Evolutionary conservation across 768 basidiomycete genomes (phyloP).

Genomic region (Tricholoma hemisulphureum): DNA sequence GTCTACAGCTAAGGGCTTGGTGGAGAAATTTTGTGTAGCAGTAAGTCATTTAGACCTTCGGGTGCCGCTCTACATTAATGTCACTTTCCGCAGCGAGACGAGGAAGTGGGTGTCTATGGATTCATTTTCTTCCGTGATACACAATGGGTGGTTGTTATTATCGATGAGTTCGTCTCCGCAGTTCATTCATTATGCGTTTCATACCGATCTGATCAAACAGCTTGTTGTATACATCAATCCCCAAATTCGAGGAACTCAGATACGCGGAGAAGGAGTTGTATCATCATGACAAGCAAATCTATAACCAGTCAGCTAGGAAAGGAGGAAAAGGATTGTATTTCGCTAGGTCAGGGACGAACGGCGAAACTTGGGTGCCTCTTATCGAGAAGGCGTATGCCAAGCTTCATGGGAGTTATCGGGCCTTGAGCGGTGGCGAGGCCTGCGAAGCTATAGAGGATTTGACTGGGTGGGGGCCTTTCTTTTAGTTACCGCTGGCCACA

Average conservation of each 20-base stretch:
- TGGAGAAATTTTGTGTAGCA: conserved; percentile 54
- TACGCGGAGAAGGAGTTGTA: conserved; percentile 41
- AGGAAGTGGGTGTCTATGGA: conserved; percentile 53
- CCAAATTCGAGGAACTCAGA: conserved; percentile 50
- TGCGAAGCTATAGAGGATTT: conserved; percentile 56
- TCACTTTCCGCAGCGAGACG: conserved; percentile 38
- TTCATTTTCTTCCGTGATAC: conserved; percentile 56
- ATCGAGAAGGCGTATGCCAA: conserved; percentile 62
- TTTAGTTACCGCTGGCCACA: neutral
- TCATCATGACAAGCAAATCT: conserved; percentile 48
- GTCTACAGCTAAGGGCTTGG: conserved; percentile 40
- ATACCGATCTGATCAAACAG: conserved; percentile 23
- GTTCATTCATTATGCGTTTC: neutral
- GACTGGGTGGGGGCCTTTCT: conserved; percentile 43
- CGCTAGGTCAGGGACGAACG: conserved; percentile 44
- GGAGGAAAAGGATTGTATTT: conserved; percentile 50
- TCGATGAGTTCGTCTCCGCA: conserved; percentile 52
- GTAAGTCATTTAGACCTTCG: conserved; percentile 24
- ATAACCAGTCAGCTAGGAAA: conserved; percentile 43
- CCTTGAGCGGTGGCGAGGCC: conserved; percentile 40
- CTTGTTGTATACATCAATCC: conserved; percentile 46
- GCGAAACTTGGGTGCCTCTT: conserved; percentile 57
- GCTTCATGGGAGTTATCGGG: conserved; percentile 49
- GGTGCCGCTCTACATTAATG: neutral
- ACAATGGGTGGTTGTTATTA: conserved; percentile 51